Evolutionary conservation across 2,329 filamentous ascomycete species (phyloP).

Genomic region (Thielaviopsis populi): DNA sequence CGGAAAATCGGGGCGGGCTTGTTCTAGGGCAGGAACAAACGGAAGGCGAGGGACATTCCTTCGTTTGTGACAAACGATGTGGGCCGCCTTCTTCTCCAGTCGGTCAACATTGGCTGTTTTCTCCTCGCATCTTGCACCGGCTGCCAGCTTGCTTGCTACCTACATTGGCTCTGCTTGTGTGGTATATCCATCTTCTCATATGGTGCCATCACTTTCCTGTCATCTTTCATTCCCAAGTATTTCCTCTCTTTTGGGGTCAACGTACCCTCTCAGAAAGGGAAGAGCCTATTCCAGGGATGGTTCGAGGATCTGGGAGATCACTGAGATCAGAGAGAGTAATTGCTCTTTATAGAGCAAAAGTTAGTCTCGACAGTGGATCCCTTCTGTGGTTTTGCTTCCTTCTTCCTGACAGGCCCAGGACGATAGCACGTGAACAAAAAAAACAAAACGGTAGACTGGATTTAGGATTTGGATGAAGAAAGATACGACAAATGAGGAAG

Average conservation of each 20-base stretch:
- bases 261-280: not conserved
- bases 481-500: too few relatives aligned
- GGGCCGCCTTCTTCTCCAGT: not conserved
- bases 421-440: not conserved
- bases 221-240: not conserved
- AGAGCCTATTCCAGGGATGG: not conserved
- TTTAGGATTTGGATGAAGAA: too few relatives aligned
- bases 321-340: not conserved
- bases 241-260: not conserved
- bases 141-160: too few relatives aligned
- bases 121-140: not conserved
- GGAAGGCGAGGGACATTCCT: not conserved
- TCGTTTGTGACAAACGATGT: not conserved
- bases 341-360: not conserved
- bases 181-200: not conserved
- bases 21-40: not conserved
- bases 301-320: not conserved
- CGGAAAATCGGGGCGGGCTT: not conserved
- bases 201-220: not conserved
- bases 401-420: not conserved
- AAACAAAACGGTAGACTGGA: too few relatives aligned
- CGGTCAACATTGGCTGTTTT: not conserved
- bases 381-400: not conserved
- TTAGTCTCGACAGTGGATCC: not conserved
- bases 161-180: too few relatives aligned